Evolutionary conservation across 164 flowering plant genomes (phyloP).

Genomic region (Cinnamomum chago): DNA sequence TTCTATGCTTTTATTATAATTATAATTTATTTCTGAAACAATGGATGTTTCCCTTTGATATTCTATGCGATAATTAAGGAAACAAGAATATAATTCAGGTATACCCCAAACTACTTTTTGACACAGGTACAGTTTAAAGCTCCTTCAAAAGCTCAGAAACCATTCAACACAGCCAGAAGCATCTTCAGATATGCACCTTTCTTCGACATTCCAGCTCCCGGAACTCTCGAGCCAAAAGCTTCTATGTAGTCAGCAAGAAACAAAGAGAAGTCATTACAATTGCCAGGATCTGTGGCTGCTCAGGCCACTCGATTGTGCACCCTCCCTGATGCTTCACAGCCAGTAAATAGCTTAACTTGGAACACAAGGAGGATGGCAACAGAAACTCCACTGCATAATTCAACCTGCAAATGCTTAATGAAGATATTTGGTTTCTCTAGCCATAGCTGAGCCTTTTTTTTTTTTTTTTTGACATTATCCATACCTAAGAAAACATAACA

Average conservation of each 20-base stretch:
- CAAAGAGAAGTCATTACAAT: background rate
- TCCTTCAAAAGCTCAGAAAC: background rate
- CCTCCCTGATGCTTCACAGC: background rate
- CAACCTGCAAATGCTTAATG: background rate
- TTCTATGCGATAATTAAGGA: too few relatives aligned
- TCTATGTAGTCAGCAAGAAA: background rate
- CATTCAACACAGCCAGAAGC: background rate
- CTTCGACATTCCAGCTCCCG: background rate
- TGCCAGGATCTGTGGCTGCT: background rate
- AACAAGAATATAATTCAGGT: too few relatives aligned
- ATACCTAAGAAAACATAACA: conserved; percentile 14
- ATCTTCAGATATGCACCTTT: background rate
- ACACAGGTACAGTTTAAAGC: too few relatives aligned
- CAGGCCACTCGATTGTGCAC: background rate
- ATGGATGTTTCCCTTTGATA: too few relatives aligned
- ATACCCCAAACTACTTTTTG: too few relatives aligned
- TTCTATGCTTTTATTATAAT: too few relatives aligned
- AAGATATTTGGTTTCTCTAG: conserved; percentile 13
- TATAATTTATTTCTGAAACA: too few relatives aligned
- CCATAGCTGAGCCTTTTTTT: conserved; percentile 15
- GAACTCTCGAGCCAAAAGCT: background rate
- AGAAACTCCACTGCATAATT: conserved; percentile 4
- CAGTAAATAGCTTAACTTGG: background rate
- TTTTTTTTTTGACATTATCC: conserved; percentile 9
- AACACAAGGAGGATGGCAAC: background rate